Base-by-base conservation (phyloP, 371 early-diverging fungal genomes). In the Syncephalis fuscata region DNA sequence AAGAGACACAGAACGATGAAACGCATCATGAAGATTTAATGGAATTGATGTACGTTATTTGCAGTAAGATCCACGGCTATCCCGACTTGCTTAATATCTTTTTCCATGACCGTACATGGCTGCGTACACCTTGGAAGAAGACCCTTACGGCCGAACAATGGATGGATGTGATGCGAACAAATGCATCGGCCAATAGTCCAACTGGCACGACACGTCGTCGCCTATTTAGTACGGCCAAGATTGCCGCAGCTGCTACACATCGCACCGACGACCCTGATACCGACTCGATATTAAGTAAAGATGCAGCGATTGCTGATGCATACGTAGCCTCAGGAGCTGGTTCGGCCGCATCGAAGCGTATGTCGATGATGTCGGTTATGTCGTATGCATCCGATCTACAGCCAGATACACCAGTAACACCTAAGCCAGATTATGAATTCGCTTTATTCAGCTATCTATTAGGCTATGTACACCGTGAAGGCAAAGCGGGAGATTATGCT, bases 1-100 rank as follows among this genome's bases (percentile, higher is more conserved):
- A 68, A 37, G 70, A 73, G 37, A 69, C 76, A 44, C 61, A 59
- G 8, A 66, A 66, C 44, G 67, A 67, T n/a, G 81, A 74, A 37
- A 53, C 66, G 23, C 87, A 88, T 52, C 80, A 83, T 40, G 84
- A 83, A 39, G 85, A 82, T 21, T 67, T 94, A 53, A 80, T 90
- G 21, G 90, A 89, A 51, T 62, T 90, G 25, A 80, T 87, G 70
- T 90, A 88, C 53, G 80, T 80, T 46, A 74, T 95, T 21, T 83
- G 88, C 52, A 77, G 80, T 44, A 92, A 92, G 63, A 88, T 95
- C 44, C 83, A 88, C 45, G 89, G 87, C 23, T 83, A 76, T 53
- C 90, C 88, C 0, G 82, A 77, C 45, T 67, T 93, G 42, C 68
- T 92, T 38, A 76, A 84, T 56, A 83, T 94, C 43, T 94, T 94